Evolutionary conservation across 768 basidiomycete genomes (phyloP).

Genomic region (Boletus speciosus): DNA sequence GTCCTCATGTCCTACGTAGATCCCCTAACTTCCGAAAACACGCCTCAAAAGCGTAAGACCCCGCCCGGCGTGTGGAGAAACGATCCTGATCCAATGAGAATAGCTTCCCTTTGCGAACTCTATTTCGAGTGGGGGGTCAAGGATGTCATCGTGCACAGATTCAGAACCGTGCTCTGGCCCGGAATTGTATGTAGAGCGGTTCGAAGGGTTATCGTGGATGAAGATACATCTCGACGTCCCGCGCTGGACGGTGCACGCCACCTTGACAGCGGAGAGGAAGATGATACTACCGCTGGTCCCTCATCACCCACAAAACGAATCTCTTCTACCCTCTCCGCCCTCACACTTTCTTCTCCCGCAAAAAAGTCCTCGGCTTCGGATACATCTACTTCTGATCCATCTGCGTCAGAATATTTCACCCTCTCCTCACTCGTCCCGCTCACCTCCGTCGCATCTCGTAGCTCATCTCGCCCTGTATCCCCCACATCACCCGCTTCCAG

Average conservation of each 20-base stretch:
- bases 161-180: slow-evolving; percentile 80
- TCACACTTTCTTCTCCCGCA: slow-evolving; percentile 17
- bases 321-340: slow-evolving; percentile 8
- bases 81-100: slow-evolving; percentile 66
- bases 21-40: slow-evolving; percentile 70
- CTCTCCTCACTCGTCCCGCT: slow-evolving; percentile 19
- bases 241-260: neutral
- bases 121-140: slow-evolving; percentile 92
- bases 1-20: slow-evolving; percentile 74
- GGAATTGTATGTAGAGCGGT: slow-evolving; percentile 68
- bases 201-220: slow-evolving; percentile 56
- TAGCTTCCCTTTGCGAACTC: slow-evolving; percentile 79
- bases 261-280: neutral
- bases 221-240: slow-evolving; percentile 32
- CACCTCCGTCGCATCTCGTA: neutral
- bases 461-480: slow-evolving; percentile 1
- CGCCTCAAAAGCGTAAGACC: slow-evolving; percentile 26
- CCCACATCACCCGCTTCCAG: slow-evolving; percentile 29
- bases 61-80: slow-evolving; percentile 43
- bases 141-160: slow-evolving; percentile 78
- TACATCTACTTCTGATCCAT: neutral
- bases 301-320: slow-evolving; percentile 18
- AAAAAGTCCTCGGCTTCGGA: slow-evolving; percentile 5
- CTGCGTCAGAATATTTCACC: slow-evolving; percentile 2
- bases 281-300: neutral